These are phyloP conservation scores for Taphrina flavorubra DNA, from an alignment of 1,139 yeast species.

Conservation along the genomic window DNA sequence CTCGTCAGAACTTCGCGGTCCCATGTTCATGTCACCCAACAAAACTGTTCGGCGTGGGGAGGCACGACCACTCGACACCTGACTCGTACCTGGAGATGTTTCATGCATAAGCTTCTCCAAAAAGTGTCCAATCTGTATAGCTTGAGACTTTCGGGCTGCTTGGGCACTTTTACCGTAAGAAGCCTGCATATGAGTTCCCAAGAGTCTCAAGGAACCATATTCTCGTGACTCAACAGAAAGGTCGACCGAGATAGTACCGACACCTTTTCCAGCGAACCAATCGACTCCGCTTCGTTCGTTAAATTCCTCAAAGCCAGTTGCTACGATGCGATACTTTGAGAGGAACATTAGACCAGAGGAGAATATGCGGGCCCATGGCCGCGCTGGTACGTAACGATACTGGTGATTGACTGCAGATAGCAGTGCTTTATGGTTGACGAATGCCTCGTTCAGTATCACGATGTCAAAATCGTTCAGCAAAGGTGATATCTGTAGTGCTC, in stretches of 20 bases:
- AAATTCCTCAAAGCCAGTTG: neutral
- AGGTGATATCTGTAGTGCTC: conserved; percentile 34
- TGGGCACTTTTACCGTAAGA: conserved; percentile 20
- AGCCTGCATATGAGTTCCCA: conserved; percentile 34
- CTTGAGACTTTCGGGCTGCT: conserved; percentile 30
- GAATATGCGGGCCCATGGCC: conserved; percentile 12
- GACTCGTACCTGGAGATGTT: neutral
- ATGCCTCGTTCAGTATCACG: conserved; percentile 33
- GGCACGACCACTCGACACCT: neutral
- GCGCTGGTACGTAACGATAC: neutral
- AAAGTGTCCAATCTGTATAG: conserved; percentile 7
- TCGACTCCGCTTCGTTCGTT: conserved; percentile 12
- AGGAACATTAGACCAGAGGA: conserved; percentile 28
- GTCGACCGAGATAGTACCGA: conserved; percentile 10
- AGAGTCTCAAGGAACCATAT: neutral
- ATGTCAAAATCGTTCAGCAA: conserved; percentile 21
- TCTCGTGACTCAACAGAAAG: neutral
- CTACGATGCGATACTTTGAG: conserved; percentile 9
- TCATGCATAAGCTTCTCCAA: neutral
- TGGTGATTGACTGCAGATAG: conserved; percentile 12
- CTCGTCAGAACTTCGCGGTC: neutral
- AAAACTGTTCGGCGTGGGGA: neutral
- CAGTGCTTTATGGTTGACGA: conserved; percentile 23
- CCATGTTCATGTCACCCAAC: conserved; percentile 26
- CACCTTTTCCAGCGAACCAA: conserved; percentile 28